Base-by-base conservation (phyloP, 192 early-diverging fungal genomes). In the Coemansia asiatica region DNA sequence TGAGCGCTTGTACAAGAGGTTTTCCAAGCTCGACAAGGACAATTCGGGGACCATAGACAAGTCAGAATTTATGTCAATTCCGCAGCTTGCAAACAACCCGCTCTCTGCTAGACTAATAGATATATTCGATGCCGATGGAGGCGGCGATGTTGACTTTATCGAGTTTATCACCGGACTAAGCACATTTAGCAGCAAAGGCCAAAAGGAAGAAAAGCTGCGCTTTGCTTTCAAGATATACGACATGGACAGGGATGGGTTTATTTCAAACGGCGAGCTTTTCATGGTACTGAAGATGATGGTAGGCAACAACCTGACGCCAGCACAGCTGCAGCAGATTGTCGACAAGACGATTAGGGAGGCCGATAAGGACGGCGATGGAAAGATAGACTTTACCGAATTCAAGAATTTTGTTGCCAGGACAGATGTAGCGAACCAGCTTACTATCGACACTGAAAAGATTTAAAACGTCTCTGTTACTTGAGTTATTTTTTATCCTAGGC, bases 281-380 rank as follows among this genome's bases (percentile, higher is more conserved):
- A 75, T 96, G 60, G 97, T 98, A 0, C 85, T 99, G 36, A 97
- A 98, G 83, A 99, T 96, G 95, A 99, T 99, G 97, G 95, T 98
- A 12, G 98, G 96, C 31, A 96, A 91, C 76, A 98, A 98, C 74
- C 83, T 99, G 53, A 92, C 90, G 55, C 95, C 95, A 56, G 86
- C 91, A 25, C 97, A 99, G 83, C 87, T 99, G 15, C 98, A 99
- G 72, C 98, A 99, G 80, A 96, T 99, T 69, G 98, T 99, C 12
- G 98, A 99, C 84, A 99, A 98, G 85, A 98, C 96, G 7, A 98
- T 99, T 63, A 92, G 96, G 85, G 95, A 98, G 69, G 97, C 96
- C 26, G 97, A 99, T 78, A 86, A 86, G 82, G 90, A 98, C 69
- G 86, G 85, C 67, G 97, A 99, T 67, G 96, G 96, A 51, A 93